Evolutionary conservation across 225 moss, liverwort and hornwort species (phyloP).

Genomic region (Takakia lepidozioides): DNA sequence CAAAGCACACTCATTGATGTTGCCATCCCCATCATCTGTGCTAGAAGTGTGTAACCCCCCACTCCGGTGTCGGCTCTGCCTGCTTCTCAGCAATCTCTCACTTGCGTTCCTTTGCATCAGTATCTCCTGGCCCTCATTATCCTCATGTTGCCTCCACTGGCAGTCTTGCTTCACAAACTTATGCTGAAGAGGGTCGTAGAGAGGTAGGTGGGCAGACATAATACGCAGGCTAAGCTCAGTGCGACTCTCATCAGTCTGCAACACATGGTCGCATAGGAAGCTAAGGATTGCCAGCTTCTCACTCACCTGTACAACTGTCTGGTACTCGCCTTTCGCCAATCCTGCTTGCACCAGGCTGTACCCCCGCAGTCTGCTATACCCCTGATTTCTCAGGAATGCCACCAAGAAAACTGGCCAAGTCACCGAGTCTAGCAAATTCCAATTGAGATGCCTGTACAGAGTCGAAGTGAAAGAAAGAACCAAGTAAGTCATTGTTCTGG

Average conservation of each 20-base stretch:
- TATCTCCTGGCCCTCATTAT: conserved; percentile 33
- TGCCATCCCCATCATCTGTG: conserved; percentile 75
- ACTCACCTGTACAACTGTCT: conserved; percentile 45
- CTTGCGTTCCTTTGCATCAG: conserved; percentile 46
- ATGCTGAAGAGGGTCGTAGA: conserved; percentile 24
- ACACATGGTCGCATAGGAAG: conserved; percentile 81
- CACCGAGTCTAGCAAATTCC: conserved; percentile 73
- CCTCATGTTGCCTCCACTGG: conserved; percentile 30
- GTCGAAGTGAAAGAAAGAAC: too few species aligned
- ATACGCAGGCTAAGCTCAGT: conserved; percentile 77
- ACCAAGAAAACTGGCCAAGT: conserved; percentile 85
- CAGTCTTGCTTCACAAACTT: conserved; percentile 38
- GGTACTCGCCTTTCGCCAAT: conserved; percentile 48
- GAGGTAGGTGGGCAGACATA: conserved; percentile 43
- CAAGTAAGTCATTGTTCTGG: too few species aligned
- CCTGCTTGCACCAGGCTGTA: conserved; percentile 47
- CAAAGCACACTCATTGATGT: conserved; percentile 83
- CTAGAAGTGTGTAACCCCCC: conserved; percentile 55
- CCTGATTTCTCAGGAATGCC: conserved; percentile 73
- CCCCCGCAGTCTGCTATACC: conserved; percentile 41
- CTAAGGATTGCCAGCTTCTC: conserved; percentile 76
- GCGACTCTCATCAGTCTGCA: conserved; percentile 80
- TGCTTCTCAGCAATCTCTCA: conserved; percentile 56
- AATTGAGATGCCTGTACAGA: conserved; percentile 71
- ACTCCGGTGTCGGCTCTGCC: conserved; percentile 63